phyloP scores from a whole-genome alignment of 225 moss, liverwort and hornwort species.

The Asterella californica region DNA sequence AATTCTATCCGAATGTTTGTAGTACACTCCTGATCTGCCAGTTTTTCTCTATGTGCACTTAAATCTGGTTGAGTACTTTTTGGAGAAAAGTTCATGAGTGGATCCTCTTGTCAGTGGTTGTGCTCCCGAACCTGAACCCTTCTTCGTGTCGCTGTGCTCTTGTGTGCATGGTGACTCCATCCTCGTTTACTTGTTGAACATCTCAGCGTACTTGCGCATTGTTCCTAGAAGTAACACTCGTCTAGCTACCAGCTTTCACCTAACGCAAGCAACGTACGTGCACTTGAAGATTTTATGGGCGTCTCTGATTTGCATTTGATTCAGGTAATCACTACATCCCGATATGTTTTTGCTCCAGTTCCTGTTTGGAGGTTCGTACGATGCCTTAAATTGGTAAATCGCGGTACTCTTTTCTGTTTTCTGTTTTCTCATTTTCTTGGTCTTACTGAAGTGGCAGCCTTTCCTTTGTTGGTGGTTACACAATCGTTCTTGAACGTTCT shows the following conservation, averaged over 20 bases:
- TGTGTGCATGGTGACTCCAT: too few species aligned
- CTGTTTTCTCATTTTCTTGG: not conserved
- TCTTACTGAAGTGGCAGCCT: not conserved
- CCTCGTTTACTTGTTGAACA: too few species aligned
- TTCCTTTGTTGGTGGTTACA: not conserved
- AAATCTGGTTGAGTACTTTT: not conserved
- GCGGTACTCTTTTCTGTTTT: not conserved
- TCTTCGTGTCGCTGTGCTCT: not conserved
- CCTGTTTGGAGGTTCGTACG: not conserved
- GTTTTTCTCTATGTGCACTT: not conserved
- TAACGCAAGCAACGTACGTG: not conserved
- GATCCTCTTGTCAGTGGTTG: not conserved
- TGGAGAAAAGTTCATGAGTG: not conserved
- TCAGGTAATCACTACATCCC: not conserved
- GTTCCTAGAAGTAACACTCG: not conserved
- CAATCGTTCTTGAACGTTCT: not conserved
- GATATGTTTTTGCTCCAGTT: not conserved
- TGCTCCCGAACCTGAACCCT: not conserved
- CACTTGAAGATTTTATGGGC: not conserved
- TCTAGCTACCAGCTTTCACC: not conserved
- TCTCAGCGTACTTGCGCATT: too few species aligned
- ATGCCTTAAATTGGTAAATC: not conserved
- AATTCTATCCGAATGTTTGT: not conserved
- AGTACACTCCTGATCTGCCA: too few species aligned
- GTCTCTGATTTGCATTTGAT: not conserved